Percentiles rank a stretch among this genome's conserved stretches.
Conservation (phyloP, 2,329 filamentous ascomycete species). For the Aspergillus novoparasiticus region DNA sequence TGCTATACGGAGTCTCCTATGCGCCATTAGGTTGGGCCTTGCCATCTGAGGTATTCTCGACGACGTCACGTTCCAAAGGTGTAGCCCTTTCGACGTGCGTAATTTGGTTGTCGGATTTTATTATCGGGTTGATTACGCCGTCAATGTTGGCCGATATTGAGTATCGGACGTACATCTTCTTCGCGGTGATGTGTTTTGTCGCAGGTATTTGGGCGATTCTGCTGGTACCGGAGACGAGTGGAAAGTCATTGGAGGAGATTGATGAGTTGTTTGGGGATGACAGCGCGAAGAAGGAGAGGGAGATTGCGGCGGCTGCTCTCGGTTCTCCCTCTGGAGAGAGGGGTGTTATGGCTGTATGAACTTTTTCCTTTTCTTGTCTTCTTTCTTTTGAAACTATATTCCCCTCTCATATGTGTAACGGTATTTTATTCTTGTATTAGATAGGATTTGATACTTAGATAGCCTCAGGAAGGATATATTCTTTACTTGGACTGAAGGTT, state of each 20-base stretch:
- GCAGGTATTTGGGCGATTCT: conserved; percentile 26
- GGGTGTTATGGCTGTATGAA: not conserved
- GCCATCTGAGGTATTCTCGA: conserved; percentile 65
- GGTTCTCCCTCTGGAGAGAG: not conserved
- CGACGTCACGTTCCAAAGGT: conserved; percentile 65
- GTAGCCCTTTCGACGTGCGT: conserved; percentile 68
- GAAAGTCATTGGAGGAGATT: conserved; percentile 31
- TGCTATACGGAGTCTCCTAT: conserved; percentile 28
- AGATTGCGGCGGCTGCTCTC: not conserved
- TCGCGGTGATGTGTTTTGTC: conserved; percentile 19
- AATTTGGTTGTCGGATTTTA: conserved; percentile 73
- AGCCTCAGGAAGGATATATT: not conserved
- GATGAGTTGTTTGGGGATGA: conserved; percentile 26
- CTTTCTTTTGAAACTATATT: not conserved
- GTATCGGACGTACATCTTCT: conserved; percentile 24
- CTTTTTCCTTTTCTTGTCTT: not conserved
- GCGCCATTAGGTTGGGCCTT: conserved; percentile 40
- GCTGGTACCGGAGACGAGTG: conserved; percentile 33
- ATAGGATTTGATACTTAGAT: not conserved
- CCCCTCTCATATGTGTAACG: not conserved
- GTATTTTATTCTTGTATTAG: not conserved
- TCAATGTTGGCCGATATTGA: conserved; percentile 55
- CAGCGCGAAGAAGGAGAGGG: not conserved
- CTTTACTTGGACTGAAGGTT: not conserved
- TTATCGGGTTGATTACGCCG: conserved; percentile 66